These are phyloP conservation scores for Colletotrichum somersetense DNA, from an alignment of 2,329 filamentous ascomycete species.

Conservation along the genomic window DNA sequence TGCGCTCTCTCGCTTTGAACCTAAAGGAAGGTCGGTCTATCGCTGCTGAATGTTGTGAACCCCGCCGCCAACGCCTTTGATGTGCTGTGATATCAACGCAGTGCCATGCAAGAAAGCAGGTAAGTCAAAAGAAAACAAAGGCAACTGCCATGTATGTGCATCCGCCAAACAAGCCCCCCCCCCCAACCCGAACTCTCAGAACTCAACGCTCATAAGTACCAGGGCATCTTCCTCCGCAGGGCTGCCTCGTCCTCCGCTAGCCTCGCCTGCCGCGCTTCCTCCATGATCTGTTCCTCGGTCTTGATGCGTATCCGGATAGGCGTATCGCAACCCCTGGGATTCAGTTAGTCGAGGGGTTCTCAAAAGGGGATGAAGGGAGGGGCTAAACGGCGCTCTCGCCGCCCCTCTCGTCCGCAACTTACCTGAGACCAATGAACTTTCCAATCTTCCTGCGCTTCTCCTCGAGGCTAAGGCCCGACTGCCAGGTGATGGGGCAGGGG, in stretches of 20 bases:
- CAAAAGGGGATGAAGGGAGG: conserved; percentile 34
- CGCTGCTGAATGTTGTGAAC: conserved; percentile 9
- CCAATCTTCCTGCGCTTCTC: conserved; percentile 81
- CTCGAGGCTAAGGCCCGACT: conserved; percentile 63
- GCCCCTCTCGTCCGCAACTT: conserved; percentile 53
- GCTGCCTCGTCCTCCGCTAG: conserved; percentile 60
- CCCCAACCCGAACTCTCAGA: too few relatives aligned
- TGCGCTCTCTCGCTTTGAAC: not conserved
- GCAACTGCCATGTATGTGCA: not conserved
- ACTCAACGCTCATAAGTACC: conserved; percentile 46
- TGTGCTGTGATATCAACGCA: conserved; percentile 40
- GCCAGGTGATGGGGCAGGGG: conserved; percentile 77
- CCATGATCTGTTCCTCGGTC: conserved; percentile 63
- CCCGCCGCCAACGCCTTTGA: conserved; percentile 31
- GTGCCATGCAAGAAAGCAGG: conserved; percentile 36
- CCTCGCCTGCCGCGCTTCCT: conserved; percentile 56
- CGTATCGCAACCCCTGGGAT: conserved; percentile 37
- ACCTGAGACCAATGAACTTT: conserved; percentile 78
- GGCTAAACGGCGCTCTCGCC: conserved; percentile 56
- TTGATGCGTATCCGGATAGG: conserved; percentile 46
- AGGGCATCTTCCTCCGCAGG: conserved; percentile 60
- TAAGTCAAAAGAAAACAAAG: conserved; percentile 14
- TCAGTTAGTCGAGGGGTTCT: conserved; percentile 1
- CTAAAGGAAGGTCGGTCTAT: conserved; percentile 17
- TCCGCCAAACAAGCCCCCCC: not conserved